phyloP scores from a whole-genome alignment of 1,284 basidiomycete species.

The Austroboletus niveus region DNA sequence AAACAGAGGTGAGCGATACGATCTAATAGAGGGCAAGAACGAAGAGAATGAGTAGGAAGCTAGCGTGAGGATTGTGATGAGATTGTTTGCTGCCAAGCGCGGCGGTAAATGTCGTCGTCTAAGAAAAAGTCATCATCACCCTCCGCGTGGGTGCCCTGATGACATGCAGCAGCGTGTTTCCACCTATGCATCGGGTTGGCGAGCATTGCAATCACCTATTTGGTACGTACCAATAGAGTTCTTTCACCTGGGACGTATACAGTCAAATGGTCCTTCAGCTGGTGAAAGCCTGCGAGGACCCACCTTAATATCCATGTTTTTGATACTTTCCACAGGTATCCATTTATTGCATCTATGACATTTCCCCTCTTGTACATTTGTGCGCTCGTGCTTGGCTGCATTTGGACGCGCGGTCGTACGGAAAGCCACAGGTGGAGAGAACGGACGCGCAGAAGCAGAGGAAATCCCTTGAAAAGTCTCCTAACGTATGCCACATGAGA shows the following conservation, averaged over 20 bases:
- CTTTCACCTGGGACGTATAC: conserved; percentile 52
- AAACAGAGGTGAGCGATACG: conserved; percentile 14
- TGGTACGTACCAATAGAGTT: conserved; percentile 63
- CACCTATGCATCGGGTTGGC: conserved; percentile 49
- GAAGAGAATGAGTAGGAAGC: conserved; percentile 3
- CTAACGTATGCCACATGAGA: background rate
- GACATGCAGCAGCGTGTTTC: conserved; percentile 77
- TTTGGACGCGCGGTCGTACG: conserved; percentile 46
- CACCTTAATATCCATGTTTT: conserved; percentile 69
- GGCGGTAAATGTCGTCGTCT: conserved; percentile 36
- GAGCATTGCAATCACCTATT: background rate
- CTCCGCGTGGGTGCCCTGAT: conserved; percentile 52
- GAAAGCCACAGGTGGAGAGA: conserved; percentile 71
- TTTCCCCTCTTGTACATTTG: conserved; percentile 59
- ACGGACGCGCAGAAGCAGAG: conserved; percentile 58
- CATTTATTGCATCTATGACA: conserved; percentile 76
- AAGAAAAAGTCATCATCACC: conserved; percentile 56
- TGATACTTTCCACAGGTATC: conserved; percentile 68
- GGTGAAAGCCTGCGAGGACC: background rate
- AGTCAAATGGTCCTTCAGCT: background rate
- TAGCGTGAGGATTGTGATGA: background rate
- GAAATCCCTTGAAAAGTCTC: conserved; percentile 50
- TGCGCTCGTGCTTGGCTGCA: conserved; percentile 57
- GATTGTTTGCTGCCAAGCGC: conserved; percentile 11
- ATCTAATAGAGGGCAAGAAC: conserved; percentile 2